Evolutionary conservation across 2,329 filamentous ascomycete species (phyloP).

Genomic region (Malbranchea zuffiana): DNA sequence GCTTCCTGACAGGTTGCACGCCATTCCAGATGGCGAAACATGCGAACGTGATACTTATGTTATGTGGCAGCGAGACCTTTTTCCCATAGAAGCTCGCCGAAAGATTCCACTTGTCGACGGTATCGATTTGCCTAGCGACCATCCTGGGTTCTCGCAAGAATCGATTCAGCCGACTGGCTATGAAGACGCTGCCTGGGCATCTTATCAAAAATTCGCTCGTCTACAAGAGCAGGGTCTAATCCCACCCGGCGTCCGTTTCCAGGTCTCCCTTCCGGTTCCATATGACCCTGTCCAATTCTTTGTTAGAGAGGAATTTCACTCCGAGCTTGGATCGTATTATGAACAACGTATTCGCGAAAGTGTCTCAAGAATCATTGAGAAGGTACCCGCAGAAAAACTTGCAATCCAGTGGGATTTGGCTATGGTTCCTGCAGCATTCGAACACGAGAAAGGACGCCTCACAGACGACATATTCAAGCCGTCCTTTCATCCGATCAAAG

Average conservation of each 20-base stretch:
- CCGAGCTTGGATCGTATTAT: slow-evolving; percentile 22
- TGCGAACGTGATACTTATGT: slow-evolving; percentile 26
- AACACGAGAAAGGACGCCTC: slow-evolving; percentile 15
- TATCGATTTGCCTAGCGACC: slow-evolving; percentile 3
- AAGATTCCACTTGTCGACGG: slow-evolving; percentile 8
- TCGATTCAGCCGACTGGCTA: slow-evolving; percentile 19
- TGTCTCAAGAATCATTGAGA: slow-evolving; percentile 18
- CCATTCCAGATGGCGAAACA: slow-evolving; percentile 36
- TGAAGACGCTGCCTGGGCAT: slow-evolving; percentile 21
- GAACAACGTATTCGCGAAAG: slow-evolving; percentile 18
- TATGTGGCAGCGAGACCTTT: slow-evolving; percentile 25
- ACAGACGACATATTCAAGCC: slow-evolving; percentile 15
- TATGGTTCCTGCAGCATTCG: slow-evolving; percentile 20
- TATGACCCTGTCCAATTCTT: slow-evolving; percentile 16
- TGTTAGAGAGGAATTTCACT: slow-evolving; percentile 18
- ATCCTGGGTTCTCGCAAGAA: slow-evolving; percentile 10
- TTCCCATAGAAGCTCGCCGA: slow-evolving; percentile 16
- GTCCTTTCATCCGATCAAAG: slow-evolving; percentile 27
- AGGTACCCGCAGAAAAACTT: slow-evolving; percentile 23
- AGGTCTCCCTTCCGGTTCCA: slow-evolving; percentile 26
- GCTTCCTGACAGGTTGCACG: slow-evolving; percentile 26
- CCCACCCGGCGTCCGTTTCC: slow-evolving; percentile 20
- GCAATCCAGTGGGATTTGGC: slow-evolving; percentile 26
- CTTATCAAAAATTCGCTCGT: slow-evolving; percentile 20
- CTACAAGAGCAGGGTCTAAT: slow-evolving; percentile 19